A percentile compares a stretch with the other conserved stretches of the same genome.
phyloP scores from a whole-genome alignment of 805 yeast species.

The Millerago galiae region DNA sequence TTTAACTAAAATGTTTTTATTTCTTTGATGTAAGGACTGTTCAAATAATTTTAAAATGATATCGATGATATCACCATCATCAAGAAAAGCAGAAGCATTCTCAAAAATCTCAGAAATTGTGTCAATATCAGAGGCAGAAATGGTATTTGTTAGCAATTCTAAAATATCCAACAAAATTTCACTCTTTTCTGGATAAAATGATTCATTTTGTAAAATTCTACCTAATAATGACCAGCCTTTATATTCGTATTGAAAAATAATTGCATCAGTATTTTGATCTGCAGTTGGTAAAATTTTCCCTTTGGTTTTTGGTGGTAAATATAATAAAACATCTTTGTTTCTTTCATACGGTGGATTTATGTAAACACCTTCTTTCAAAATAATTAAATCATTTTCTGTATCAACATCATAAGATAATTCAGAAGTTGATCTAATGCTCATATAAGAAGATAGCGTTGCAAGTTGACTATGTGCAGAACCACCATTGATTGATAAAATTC shows the following conservation, averaged over 20 bases:
- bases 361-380: constrained; percentile 40
- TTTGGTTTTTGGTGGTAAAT: constrained; percentile 49
- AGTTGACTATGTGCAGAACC: constrained; percentile 63
- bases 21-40: constrained; percentile 52
- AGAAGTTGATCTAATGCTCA: constrained; percentile 38
- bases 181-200: constrained; percentile 28
- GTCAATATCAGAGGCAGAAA: constrained; percentile 32
- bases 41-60: constrained; percentile 63
- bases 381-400: constrained; percentile 45
- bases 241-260: constrained; percentile 64
- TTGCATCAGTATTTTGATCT: constrained; percentile 32
- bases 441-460: constrained; percentile 52
- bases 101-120: constrained; percentile 35
- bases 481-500: constrained; percentile 55
- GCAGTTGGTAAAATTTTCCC: constrained; percentile 63
- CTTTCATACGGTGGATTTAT: constrained; percentile 53
- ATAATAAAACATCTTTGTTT: constrained; percentile 36
- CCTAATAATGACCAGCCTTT: constrained; percentile 90
- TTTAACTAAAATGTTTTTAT: constrained; percentile 37
- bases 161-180: constrained; percentile 42
- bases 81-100: constrained; percentile 35
- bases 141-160: constrained; percentile 42
- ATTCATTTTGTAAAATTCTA: constrained; percentile 60
- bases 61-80: constrained; percentile 55
- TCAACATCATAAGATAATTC: constrained; percentile 38